These are phyloP conservation scores for Talaromyces sp. DNA, from an alignment of 2,329 filamentous ascomycete species.

Conservation along the genomic window DNA sequence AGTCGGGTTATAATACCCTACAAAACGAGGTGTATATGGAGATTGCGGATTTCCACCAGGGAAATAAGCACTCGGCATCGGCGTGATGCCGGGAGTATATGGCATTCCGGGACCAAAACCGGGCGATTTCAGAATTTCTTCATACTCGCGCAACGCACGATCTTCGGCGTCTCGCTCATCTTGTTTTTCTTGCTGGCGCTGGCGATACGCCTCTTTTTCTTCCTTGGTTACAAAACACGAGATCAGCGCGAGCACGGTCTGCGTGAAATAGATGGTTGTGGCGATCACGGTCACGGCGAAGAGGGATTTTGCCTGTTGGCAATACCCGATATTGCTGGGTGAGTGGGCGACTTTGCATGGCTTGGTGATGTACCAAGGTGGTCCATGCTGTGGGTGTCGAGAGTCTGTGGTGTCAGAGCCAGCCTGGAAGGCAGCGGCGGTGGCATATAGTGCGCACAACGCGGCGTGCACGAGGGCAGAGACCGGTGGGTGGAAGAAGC, in stretches of 20 bases:
- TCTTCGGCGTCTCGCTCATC: conserved; percentile 37
- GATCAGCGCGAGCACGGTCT: conserved; percentile 43
- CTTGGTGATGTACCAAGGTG: conserved; percentile 61
- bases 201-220: conserved; percentile 27
- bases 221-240: conserved; percentile 41
- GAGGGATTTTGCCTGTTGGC: conserved; percentile 53
- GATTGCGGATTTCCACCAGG: neutral
- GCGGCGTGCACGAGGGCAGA: conserved; percentile 47
- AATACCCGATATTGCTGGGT: conserved; percentile 46
- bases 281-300: conserved; percentile 53
- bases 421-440: conserved; percentile 51
- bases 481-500: conserved; percentile 52
- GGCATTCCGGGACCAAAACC: conserved; percentile 24
- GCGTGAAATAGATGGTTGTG: conserved; percentile 46
- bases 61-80: conserved; percentile 1
- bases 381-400: conserved; percentile 46
- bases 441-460: conserved; percentile 49
- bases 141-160: conserved; percentile 15
- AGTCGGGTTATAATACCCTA: neutral
- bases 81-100: conserved; percentile 12
- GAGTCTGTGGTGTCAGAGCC: conserved; percentile 55
- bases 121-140: conserved; percentile 34
- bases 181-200: conserved; percentile 30
- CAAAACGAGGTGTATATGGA: neutral
- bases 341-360: conserved; percentile 48